phyloP scores from a whole-genome alignment of 2,329 filamentous ascomycete genomes.

The Talaromyces sp. region DNA sequence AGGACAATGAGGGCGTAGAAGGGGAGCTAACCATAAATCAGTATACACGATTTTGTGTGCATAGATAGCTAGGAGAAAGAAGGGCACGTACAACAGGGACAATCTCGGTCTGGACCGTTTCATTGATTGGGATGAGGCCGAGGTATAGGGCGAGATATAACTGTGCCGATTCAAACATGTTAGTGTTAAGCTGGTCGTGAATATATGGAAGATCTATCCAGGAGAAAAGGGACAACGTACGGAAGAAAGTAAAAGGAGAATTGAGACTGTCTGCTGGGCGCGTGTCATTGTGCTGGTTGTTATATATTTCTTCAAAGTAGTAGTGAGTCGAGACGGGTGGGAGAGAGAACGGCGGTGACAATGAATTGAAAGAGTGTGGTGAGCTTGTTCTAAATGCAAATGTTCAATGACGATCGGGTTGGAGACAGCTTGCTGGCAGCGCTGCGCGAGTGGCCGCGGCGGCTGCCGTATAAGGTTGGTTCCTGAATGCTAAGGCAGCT shows the following conservation, averaged over 20 bases:
- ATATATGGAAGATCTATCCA: background rate
- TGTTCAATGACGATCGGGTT: background rate
- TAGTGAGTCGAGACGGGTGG: background rate
- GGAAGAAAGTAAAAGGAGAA: conserved; percentile 82
- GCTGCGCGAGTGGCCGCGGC: conserved; percentile 1
- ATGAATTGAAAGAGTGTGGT: background rate
- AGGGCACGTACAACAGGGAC: conserved; percentile 74
- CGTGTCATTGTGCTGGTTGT: conserved; percentile 71
- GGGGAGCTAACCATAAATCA: conserved; percentile 63
- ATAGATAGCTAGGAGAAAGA: background rate
- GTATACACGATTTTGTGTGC: conserved; percentile 3
- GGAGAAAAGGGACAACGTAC: conserved; percentile 53
- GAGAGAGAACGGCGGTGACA: background rate
- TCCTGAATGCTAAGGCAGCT: background rate
- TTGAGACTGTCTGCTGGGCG: conserved; percentile 86
- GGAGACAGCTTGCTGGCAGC: conserved; percentile 1
- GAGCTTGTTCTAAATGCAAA: background rate
- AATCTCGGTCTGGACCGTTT: conserved; percentile 75
- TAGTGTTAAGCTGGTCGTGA: background rate
- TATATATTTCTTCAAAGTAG: background rate
- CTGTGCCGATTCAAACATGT: conserved; percentile 50
- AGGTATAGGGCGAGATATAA: conserved; percentile 86
- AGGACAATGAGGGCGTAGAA: conserved; percentile 91
- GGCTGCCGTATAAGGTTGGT: conserved; percentile 6
- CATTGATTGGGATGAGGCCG: conserved; percentile 75